Base-by-base conservation (phyloP, 352 stramenopile species). In the Globisporangium middletonii region DNA sequence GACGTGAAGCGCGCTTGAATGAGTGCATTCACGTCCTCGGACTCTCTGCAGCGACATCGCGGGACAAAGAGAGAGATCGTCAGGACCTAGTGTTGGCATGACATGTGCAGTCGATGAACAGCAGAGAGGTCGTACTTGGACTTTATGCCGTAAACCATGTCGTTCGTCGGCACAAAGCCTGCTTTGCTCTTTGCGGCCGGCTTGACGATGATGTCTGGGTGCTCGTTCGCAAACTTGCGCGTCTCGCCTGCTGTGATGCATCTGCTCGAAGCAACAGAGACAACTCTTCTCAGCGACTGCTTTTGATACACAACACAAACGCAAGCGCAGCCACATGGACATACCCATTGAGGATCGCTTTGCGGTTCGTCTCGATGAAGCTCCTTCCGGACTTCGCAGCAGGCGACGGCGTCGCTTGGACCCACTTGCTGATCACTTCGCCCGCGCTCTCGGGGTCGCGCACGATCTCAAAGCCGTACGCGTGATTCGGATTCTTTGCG, bases 311-410 rank as follows among this genome's bases (percentile, higher is more conserved):
- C 13, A n/a, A 0, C 13, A 6, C 8, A 4, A 44, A 1, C 16
- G 12, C 41, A 38, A 38, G 4, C 7, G 12, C 16, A 44, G 13
- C 0, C 41, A 4, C 13, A 15, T 1, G 23, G 35, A 41, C 41
- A 12, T 44, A 44, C 68, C 82, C 79, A 44, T 71, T 71, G 18
- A 71, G 38, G 54, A 90, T 73, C 2, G 77, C 82, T 55, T 87
- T 78, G 28, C 78, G 75, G 53, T 92, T 92, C 28, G 79, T 92
- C 56, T 90, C 77, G 43, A 92, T 85, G 60, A 90, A 92, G 65
- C 82, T 92, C 33, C 82, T 70, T 12, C 75, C 76, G 1, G 67
- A 79, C 41, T 85, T 74, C 11, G 68, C 78, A 1, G 79, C 77
- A 2, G 79, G 79, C 0, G 79, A 91, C 6, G 77, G 83, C 18